Percentiles rank a stretch among this genome's conserved stretches.
phyloP scores from a whole-genome alignment of 2,329 filamentous ascomycete species.

The Ophiostoma novo-ulmi region DNA sequence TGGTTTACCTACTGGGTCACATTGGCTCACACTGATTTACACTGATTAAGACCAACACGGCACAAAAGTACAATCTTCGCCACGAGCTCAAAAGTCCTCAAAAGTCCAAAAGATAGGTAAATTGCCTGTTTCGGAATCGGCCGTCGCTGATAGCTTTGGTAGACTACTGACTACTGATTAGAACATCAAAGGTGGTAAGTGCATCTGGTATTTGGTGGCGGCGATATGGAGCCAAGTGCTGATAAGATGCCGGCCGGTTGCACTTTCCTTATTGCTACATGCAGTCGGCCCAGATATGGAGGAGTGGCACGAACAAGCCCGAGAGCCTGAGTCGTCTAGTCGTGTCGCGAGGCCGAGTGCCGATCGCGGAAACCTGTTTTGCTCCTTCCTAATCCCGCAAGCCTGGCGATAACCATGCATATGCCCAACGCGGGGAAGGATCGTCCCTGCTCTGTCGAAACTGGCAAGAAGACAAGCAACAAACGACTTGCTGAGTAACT shows the following conservation, averaged over 20 bases:
- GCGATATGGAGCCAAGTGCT: not conserved
- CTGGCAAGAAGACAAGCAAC: not conserved
- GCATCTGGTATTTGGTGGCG: too few species aligned
- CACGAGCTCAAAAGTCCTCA: not conserved
- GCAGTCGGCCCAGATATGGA: not conserved
- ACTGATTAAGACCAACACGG: not conserved
- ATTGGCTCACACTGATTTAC: too few species aligned
- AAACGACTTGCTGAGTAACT: too few species aligned
- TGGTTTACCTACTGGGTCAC: too few species aligned
- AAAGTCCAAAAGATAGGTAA: not conserved
- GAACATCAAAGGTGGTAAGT: too few species aligned
- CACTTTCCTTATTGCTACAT: not conserved
- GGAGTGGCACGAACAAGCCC: too few species aligned
- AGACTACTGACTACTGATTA: not conserved
- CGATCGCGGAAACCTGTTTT: slow-evolving; percentile 4
- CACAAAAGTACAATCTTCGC: not conserved
- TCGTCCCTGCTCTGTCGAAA: not conserved
- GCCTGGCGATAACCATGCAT: not conserved
- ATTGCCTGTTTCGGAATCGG: slow-evolving; percentile 2
- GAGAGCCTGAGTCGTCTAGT: not conserved
- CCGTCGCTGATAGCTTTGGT: not conserved
- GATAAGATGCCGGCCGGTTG: slow-evolving; percentile 5
- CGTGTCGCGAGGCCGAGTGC: not conserved
- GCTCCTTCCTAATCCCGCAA: slow-evolving; percentile 9
- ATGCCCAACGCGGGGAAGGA: not conserved